Conservation (phyloP, 1,139 yeast genomes). For the Hanseniaspora sp. region DNA sequence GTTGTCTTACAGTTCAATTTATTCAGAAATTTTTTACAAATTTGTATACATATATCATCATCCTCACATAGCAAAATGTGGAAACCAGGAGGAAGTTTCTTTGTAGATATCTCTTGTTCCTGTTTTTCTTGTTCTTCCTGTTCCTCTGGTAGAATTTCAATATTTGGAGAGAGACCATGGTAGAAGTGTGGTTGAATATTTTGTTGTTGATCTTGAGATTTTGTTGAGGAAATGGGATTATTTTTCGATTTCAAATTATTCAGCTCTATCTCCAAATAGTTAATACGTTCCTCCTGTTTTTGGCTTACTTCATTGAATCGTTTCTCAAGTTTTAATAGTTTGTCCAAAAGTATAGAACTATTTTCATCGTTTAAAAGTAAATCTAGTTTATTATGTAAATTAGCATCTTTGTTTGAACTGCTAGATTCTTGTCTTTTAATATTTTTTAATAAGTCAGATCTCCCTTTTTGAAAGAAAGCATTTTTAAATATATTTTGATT, state of each 20-base stretch:
- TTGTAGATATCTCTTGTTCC: conserved; percentile 14
- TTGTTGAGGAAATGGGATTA: conserved; percentile 53
- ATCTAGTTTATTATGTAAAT: neutral
- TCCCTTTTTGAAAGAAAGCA: conserved; percentile 69
- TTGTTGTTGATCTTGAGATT: conserved; percentile 26
- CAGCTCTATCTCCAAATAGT: conserved; percentile 35
- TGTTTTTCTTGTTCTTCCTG: conserved; percentile 14
- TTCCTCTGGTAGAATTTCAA: neutral
- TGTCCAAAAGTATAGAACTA: conserved; percentile 14
- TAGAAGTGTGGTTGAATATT: conserved; percentile 10
- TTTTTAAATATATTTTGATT: conserved; percentile 93
- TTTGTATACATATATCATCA: conserved; percentile 69
- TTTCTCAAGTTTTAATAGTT: conserved; percentile 24
- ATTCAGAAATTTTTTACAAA: conserved; percentile 65
- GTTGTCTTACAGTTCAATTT: conserved; percentile 89
- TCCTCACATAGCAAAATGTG: conserved; percentile 78
- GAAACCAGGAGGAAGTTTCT: conserved; percentile 34
- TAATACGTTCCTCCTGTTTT: conserved; percentile 39
- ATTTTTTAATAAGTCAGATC: conserved; percentile 59
- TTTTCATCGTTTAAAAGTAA: conserved; percentile 43
- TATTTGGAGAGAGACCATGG: neutral
- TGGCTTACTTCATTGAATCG: conserved; percentile 28
- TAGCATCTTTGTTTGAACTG: conserved; percentile 9
- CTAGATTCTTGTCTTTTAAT: conserved; percentile 49
- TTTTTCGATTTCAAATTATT: conserved; percentile 45